phyloP scores from a whole-genome alignment of 768 basidiomycete genomes.

The Roridomyces roridus region DNA sequence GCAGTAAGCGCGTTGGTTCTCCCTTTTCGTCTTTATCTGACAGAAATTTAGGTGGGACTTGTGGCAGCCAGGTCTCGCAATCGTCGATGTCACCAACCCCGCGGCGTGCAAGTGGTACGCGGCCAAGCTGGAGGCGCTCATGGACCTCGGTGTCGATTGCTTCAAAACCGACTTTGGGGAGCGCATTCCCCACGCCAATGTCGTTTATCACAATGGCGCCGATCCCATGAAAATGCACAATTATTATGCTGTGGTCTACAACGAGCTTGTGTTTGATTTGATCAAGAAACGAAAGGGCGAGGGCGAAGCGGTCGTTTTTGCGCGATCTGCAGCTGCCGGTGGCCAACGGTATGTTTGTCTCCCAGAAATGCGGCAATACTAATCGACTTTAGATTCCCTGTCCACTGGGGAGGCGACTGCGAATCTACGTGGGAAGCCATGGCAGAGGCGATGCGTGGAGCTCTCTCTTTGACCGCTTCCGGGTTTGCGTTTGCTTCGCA shows the following conservation, averaged over 20 bases:
- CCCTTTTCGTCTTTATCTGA: neutral
- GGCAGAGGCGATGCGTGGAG: constrained; percentile 75
- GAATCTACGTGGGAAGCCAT: constrained; percentile 81
- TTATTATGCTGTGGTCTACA: constrained; percentile 71
- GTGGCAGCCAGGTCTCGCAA: constrained; percentile 66
- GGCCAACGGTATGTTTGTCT: constrained; percentile 58
- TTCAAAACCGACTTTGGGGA: constrained; percentile 86
- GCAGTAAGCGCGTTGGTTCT: constrained; percentile 51
- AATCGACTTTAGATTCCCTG: constrained; percentile 38
- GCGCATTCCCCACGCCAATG: constrained; percentile 70
- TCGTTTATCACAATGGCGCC: constrained; percentile 69
- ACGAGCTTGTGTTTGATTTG: constrained; percentile 70
- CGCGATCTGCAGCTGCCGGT: constrained; percentile 69
- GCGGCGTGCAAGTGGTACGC: constrained; percentile 62
- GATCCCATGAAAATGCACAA: constrained; percentile 78
- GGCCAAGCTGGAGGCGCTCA: constrained; percentile 51
- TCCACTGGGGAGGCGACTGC: constrained; percentile 79
- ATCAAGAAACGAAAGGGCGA: constrained; percentile 64
- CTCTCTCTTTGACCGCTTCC: constrained; percentile 67
- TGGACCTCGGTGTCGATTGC: constrained; percentile 61
- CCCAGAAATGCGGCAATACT: neutral
- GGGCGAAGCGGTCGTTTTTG: constrained; percentile 73
- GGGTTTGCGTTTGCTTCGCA: constrained; percentile 78
- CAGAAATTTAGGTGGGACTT: constrained; percentile 53
- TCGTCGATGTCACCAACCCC: constrained; percentile 67